These are phyloP conservation scores for Croton setiger DNA, from an alignment of 441 rosid genomes.

Conservation along the genomic window DNA sequence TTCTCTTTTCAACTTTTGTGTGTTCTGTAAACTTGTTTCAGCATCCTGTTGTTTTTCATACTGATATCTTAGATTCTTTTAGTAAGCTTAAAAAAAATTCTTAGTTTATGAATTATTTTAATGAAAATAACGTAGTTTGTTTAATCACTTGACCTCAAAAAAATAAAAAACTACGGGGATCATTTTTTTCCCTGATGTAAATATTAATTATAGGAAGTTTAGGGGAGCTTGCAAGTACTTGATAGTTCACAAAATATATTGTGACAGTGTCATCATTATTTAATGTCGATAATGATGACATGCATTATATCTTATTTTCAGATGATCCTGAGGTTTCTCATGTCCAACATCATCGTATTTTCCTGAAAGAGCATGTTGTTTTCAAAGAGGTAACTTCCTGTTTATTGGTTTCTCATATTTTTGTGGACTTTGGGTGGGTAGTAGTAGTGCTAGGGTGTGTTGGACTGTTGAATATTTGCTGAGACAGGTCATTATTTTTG, in stretches of 20 bases:
- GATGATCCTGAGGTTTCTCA: constrained; percentile 89
- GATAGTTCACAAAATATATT: background rate
- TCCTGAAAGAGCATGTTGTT: constrained; percentile 88
- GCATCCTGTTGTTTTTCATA: background rate
- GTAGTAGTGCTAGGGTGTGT: background rate
- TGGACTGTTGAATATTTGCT: background rate
- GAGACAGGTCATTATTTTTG: constrained; percentile 6
- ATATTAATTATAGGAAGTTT: background rate
- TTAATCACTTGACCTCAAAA: background rate
- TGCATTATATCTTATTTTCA: constrained; percentile 35
- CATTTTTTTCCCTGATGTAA: background rate
- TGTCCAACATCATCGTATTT: constrained; percentile 78
- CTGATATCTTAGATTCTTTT: background rate
- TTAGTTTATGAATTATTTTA: background rate
- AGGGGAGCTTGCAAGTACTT: background rate
- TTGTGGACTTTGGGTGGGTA: background rate
- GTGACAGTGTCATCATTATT: background rate
- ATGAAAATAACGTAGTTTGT: background rate
- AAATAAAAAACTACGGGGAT: too few relatives aligned
- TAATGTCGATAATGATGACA: constrained; percentile 9
- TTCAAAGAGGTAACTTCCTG: constrained; percentile 78
- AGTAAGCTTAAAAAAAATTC: background rate
- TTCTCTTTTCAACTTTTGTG: background rate
- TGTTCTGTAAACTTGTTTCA: background rate
- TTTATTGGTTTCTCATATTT: constrained; percentile 8